Percentiles rank a stretch among this genome's conserved stretches.
These are phyloP conservation scores for Kurtzmaniella natalensis DNA, from an alignment of 1,139 yeast genomes.

Conservation along the genomic window DNA sequence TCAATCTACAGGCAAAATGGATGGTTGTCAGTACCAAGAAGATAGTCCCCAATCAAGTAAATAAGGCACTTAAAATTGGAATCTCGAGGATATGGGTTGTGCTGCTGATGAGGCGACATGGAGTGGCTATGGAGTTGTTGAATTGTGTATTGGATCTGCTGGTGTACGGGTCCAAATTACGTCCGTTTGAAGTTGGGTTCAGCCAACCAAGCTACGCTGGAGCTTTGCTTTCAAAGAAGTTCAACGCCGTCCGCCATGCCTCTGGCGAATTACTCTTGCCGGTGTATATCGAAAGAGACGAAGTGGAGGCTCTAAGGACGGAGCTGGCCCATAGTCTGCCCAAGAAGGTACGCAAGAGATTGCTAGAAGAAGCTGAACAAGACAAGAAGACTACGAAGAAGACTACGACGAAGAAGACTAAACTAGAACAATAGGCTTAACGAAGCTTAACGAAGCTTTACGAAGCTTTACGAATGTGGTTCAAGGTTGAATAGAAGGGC, in stretches of 20 bases:
- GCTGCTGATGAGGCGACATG: conserved; percentile 47
- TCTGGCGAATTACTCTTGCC: conserved; percentile 49
- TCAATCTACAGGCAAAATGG: conserved; percentile 34
- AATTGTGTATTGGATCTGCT: conserved; percentile 35
- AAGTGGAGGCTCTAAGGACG: not conserved
- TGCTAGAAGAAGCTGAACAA: too few species aligned
- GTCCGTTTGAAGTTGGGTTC: conserved; percentile 49
- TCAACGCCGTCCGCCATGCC: conserved; percentile 48
- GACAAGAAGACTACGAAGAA: too few species aligned
- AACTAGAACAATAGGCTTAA: too few species aligned
- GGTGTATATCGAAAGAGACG: conserved; percentile 36
- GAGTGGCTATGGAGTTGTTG: conserved; percentile 45
- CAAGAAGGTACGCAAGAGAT: too few species aligned
- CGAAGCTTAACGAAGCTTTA: too few species aligned
- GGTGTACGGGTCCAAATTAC: conserved; percentile 49
- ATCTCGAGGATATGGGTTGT: conserved; percentile 65
- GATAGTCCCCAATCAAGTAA: conserved; percentile 32
- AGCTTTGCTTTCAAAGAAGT: conserved; percentile 46
- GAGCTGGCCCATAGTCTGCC: too few species aligned
- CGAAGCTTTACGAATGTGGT: too few species aligned
- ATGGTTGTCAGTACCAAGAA: conserved; percentile 38
- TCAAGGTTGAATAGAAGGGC: too few species aligned
- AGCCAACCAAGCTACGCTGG: conserved; percentile 72
- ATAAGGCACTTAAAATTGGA: conserved; percentile 38
- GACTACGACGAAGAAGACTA: too few species aligned